These are phyloP conservation scores for Magnolia changhungtana DNA, from an alignment of 164 flowering plant species.

Conservation along the genomic window DNA sequence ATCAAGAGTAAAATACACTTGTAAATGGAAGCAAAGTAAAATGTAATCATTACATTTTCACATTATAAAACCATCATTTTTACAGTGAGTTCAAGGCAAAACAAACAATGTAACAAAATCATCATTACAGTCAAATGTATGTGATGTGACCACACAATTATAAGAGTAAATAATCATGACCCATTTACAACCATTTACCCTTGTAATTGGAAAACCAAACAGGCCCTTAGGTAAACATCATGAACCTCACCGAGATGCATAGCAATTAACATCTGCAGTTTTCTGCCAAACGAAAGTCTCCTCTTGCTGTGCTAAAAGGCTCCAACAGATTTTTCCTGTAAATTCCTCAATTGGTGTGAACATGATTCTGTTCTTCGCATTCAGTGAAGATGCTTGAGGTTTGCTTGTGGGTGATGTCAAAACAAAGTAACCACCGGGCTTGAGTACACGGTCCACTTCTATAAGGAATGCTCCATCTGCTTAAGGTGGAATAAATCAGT, in stretches of 20 bases:
- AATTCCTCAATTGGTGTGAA: slow-evolving; percentile 57
- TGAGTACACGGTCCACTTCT: slow-evolving; percentile 87
- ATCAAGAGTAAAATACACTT: no score
- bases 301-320: slow-evolving; percentile 79
- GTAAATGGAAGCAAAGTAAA: no score
- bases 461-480: slow-evolving; percentile 81
- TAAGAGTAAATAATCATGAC: no score
- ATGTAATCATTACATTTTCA: no score
- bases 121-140: neutral
- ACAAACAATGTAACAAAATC: neutral
- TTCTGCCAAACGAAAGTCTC: slow-evolving; percentile 97
- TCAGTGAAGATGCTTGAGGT: slow-evolving; percentile 39
- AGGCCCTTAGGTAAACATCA: neutral
- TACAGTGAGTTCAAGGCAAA: neutral
- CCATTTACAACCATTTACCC: no score
- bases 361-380: slow-evolving; percentile 41
- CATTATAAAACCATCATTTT: no score
- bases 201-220: no score
- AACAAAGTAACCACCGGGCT: slow-evolving; percentile 97
- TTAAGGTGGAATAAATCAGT: slow-evolving; percentile 5
- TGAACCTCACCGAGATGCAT: slow-evolving; percentile 64
- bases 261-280: slow-evolving; percentile 67
- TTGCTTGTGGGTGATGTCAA: slow-evolving; percentile 62
- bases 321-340: slow-evolving; percentile 78
- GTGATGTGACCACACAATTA: no score